Evolutionary conservation across 73 alveolate genomes (phyloP), one percentile per base, ranked within the genome.

Genomic region (Stentor coeruleus): DNA sequence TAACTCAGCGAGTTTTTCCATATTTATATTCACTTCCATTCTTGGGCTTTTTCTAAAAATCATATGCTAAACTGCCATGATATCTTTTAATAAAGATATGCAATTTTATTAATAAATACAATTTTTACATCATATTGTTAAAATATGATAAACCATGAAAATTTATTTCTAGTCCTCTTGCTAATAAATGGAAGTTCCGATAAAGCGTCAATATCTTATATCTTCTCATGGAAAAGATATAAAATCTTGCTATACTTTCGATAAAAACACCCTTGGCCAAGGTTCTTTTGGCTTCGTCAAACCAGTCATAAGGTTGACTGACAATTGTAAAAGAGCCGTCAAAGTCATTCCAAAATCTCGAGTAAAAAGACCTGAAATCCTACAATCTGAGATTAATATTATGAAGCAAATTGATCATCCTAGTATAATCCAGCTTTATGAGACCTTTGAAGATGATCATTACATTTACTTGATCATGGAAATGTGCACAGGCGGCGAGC

Each of bases 401-500:
- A 49, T 49, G 66, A 49, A 49, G 66, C 66, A 49, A 49, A 49
- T 49, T 49, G 83, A 75, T 37, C 59, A 40, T 37, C 83, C 83
- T 6, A 37, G 39, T 38, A 75, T 75, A 1, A 38, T 75, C 33
- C 33, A 75, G 72, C n/a, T 75, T 2, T n/a, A 26, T 33, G 83
- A 75, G 2, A n/a, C 31, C 38, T 75, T 37, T 38, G 83, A 75
- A 33, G 28, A 31, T 6, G 81, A 75, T 35, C 26, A 39, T 1
- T 26, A 26, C 15, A 26, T 31, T 37, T 75, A 39, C 72, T n/a
- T 75, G 59, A 36, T 38, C 35, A 75, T 75, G 83, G 83, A 75
- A 38, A 20, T 39, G 6, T 75, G 83, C 33, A 35, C 33, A 75
- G 83, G 83, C 6, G 83, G 83, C 1, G 83, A 75, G 39, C 83